Evolutionary conservation across 805 yeast genomes (phyloP), one percentile per base, ranked within the genome.

Genomic region (Lipomyces chichibuensis): DNA sequence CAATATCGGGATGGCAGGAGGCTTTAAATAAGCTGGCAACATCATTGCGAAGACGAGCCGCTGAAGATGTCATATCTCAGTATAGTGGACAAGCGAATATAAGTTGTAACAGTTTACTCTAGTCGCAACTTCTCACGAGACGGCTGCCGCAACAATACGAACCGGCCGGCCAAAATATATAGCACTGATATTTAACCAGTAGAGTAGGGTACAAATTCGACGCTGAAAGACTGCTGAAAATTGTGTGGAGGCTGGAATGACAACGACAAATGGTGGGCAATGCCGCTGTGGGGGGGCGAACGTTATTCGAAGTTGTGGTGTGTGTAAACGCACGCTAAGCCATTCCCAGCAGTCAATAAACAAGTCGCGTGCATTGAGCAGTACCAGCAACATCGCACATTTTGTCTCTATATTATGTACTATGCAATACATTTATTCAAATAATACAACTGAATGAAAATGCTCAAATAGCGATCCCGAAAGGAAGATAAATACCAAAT

Each of bases 1-100:
- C 53, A 37, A 69, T 69, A 37, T 69, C 71, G 1, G 71, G 71
- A 33, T 69, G 71, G 14, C 65, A n/a, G 33, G 32, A 60, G 4
- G 39, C 17, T 35, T 57, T 61, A 37, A 65, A 67, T 14, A 67
- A 60, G n/a, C 59, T 17, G 3, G 63, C 63, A 37, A 67, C 29
- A 32, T 67, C 71, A 32, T 52, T 60, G 23, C 71, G 69, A 11
- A 67, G 66, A 3, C 69, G 59, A 25, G 69, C 59, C 32, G 54
- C 27, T 17, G 59, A 56, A 20, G 59, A 56, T 13, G 59, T 8
- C 59, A 56, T 56, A 32, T 25, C 49, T 43, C 9, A n/a, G 49
- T 43, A 43, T 17, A 43, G 49, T 43, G 23, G 9, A 17, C 20
- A 17, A 7, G 49, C 9, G 23, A 43, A 43, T 43, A 2, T 43